Base-by-base conservation (phyloP, 169 alveolate species). In the Toxoplasma gondii region DNA sequence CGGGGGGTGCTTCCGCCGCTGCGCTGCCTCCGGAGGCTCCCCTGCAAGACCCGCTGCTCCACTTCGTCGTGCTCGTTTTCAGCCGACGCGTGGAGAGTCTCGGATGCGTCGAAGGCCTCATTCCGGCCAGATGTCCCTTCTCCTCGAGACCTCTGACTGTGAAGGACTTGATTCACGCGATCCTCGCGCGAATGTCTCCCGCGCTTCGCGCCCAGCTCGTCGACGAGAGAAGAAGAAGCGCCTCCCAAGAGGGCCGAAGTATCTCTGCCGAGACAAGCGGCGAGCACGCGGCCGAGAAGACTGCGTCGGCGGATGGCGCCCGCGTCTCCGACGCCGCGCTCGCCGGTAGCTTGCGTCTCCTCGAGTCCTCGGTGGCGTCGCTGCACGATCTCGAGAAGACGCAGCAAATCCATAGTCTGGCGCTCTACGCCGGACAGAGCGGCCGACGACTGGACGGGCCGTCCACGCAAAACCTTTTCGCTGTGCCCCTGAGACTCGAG, bases 401-500 rank as follows among this genome's bases (percentile, higher is more conserved):
- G 49, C 84, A 74, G 44, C 38, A 22, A 22, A 27, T 74, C 45
- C 84, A 74, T 4, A 12, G 12, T 17, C 44, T 74, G 84, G 45
- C 84, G 10, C 41, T 74, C 44, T 74, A 74, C 84, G 84, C 82
- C 38, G 84, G 45, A 1, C 45, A 1, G 38, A 41, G 84, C 10
- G 49, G 44, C 45, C 84, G 24, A n/a, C 84, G 84, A n/a, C 81
- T 29, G 24, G 84, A 41, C 87, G 74, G 87, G 69, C 83, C 24
- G 43, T 38, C 87, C 17, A 64, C 74, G 7, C 49, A 74, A 43
- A 88, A 88, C 69, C 84, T 88, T n/a, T 43, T 88, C 29, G 93
- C 93, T 22, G 93, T 88, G 64, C 93, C 93, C 38, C 84, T 88
- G n/a, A 83, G 93, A 38, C 64, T 88, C 74, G 93, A 88, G 45